Conservation (phyloP, 108 stramenopile genomes). For the Cylindrotheca fusiformis region DNA sequence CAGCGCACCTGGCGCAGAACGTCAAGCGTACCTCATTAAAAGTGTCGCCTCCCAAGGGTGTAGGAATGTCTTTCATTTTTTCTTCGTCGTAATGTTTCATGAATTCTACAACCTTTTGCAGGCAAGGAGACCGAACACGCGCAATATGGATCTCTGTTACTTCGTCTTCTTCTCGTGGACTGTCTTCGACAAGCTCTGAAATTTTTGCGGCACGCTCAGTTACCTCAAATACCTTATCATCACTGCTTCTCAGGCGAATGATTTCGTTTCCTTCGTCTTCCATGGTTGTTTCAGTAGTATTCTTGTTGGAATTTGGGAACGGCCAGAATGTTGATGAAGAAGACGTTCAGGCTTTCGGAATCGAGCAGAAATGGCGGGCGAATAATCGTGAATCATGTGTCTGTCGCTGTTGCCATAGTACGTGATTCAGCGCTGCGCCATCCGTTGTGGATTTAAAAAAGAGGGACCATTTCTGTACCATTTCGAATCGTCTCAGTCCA, state of each 20-base stretch:
- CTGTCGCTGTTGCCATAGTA: too few species aligned
- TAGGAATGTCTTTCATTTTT: slow-evolving; percentile 66
- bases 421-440: too few species aligned
- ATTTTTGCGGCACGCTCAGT: slow-evolving; percentile 22
- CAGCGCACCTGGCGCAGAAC: not conserved
- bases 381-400: too few species aligned
- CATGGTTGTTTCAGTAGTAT: slow-evolving; percentile 4
- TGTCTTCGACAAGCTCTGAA: slow-evolving; percentile 25
- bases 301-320: too few species aligned
- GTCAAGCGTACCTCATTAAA: slow-evolving; percentile 53
- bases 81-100: slow-evolving; percentile 67
- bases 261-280: slow-evolving; percentile 10
- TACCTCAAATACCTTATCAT: slow-evolving; percentile 22
- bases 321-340: too few species aligned
- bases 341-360: too few species aligned
- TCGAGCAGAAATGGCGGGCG: too few species aligned
- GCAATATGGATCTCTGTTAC: slow-evolving; percentile 42
- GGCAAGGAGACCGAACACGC: slow-evolving; percentile 45
- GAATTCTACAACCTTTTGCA: slow-evolving; percentile 74
- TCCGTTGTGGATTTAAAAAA: too few species aligned
- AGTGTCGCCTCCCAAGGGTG: slow-evolving; percentile 61
- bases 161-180: slow-evolving; percentile 21
- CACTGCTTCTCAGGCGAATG: slow-evolving; percentile 10
- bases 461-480: too few species aligned
- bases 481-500: too few species aligned